phyloP scores from a whole-genome alignment of 2,329 filamentous ascomycete species.

The Aulographum hederae region DNA sequence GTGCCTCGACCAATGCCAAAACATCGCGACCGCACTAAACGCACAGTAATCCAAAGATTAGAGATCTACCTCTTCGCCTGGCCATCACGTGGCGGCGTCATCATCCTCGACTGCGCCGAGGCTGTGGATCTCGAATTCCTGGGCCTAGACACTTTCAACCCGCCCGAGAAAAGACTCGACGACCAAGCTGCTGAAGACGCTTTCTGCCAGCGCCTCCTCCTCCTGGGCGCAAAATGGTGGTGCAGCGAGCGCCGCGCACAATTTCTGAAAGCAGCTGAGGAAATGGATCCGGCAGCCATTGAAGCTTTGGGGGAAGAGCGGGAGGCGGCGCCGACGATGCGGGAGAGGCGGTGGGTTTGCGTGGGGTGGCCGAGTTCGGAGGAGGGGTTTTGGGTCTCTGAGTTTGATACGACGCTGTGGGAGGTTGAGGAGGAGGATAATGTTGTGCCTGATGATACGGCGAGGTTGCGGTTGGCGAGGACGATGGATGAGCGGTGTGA shows the following conservation, averaged over 20 bases:
- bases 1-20: no score
- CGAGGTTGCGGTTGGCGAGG: no score
- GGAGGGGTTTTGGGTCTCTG: no score
- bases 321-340: background rate
- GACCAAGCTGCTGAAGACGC: background rate
- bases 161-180: background rate
- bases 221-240: background rate
- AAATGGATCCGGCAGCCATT: background rate
- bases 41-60: no score
- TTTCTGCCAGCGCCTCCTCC: background rate
- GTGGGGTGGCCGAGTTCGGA: no score
- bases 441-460: no score
- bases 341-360: slow-evolving; percentile 1
- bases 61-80: background rate
- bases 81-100: background rate
- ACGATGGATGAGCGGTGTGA: no score
- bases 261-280: background rate
- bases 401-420: no score
- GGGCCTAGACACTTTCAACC: background rate
- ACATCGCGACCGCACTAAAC: no score
- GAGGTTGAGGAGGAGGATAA: no score
- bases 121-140: background rate
- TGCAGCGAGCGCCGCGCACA: background rate
- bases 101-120: background rate
- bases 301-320: background rate